Evolutionary conservation across 2,329 filamentous ascomycete genomes (phyloP), one percentile per base, ranked within the genome.

Genomic region (Hypoxylon sp.): DNA sequence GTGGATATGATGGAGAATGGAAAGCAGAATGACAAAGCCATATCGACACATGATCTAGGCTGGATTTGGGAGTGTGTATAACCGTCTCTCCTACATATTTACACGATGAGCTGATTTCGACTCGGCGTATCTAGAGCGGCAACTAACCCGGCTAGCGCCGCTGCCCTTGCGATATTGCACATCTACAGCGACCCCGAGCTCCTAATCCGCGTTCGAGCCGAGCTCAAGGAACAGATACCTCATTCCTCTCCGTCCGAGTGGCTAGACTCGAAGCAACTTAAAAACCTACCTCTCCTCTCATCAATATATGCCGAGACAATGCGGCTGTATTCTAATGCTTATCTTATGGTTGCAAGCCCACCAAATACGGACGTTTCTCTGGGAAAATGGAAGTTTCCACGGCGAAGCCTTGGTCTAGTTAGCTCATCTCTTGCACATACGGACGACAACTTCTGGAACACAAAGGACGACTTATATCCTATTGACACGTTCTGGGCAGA

Each of bases 401-500:
- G 34, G 15, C 34, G 34, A 6, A 39, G 24, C 44, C 26, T 47
- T 26, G 20, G 44, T 26, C 13, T 24, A 20, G 19, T 24, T 47
- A 24, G 24, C 11, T 47, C 44, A 26, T 28, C 26, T n/a, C n/a
- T 59, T 19, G 59, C 60, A 20, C 68, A 70, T 37, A 65, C 59
- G 59, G 64, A 70, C 39, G 53, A 52, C 11, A 48, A 50, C 15
- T 65, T 67, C 46, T 70, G 68, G 68, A 70, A 69, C 32, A 70
- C 68, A 1, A 58, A 65, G 30, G 49, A 62, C n/a, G 64, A 61
- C 15, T 24, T 52, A 20, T 59, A 69, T 20, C 68, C 65, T 3
- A 50, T 70, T 3, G 62, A 70, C 24, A 51, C 59, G 1, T 70
- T 70, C 10, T 70, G 68, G 68, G 52, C 64, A 4, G 68, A 68